A percentile compares a stretch with the other conserved stretches of the same genome.
These are phyloP conservation scores for Pezicula rhizophila DNA, from an alignment of 2,329 filamentous ascomycete species.

Conservation along the genomic window DNA sequence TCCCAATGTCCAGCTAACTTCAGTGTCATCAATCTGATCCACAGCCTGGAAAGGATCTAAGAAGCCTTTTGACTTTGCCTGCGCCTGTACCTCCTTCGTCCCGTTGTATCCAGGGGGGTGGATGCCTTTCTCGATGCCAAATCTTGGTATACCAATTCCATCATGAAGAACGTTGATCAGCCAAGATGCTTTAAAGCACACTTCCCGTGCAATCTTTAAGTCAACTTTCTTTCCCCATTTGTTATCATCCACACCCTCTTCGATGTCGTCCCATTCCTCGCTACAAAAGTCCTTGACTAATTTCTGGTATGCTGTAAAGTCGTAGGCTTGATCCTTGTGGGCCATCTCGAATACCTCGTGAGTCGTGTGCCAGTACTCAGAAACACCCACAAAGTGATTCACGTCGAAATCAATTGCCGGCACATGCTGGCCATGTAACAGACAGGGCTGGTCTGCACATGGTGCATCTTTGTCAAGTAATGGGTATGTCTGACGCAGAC, in stretches of 20 bases:
- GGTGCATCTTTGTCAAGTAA: constrained; percentile 83
- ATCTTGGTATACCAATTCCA: constrained; percentile 85
- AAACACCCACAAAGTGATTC: constrained; percentile 96
- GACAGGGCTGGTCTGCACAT: constrained; percentile 76
- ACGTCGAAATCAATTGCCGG: constrained; percentile 95
- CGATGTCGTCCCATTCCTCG: constrained; percentile 74
- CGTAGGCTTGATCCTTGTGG: constrained; percentile 73
- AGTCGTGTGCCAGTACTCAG: constrained; percentile 98
- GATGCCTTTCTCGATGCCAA: constrained; percentile 64
- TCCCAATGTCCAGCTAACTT: constrained; percentile 95
- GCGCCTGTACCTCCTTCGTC: constrained; percentile 63
- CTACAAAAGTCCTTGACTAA: constrained; percentile 81
- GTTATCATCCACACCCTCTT: constrained; percentile 55
- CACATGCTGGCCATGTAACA: constrained; percentile 86
- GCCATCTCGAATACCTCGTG: constrained; percentile 84
- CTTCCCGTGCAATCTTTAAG: constrained; percentile 68
- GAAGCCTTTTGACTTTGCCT: constrained; percentile 68
- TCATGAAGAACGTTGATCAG: constrained; percentile 94
- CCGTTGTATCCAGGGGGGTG: constrained; percentile 52
- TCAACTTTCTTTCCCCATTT: constrained; percentile 73
- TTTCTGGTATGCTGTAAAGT: constrained; percentile 82
- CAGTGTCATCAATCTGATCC: constrained; percentile 82
- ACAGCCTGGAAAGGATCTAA: constrained; percentile 86
- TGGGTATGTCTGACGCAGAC: constrained; percentile 74
- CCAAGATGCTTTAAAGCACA: constrained; percentile 98